Evolutionary conservation across 2,329 filamentous ascomycete species (phyloP).

Genomic region (Penicillium expansum): DNA sequence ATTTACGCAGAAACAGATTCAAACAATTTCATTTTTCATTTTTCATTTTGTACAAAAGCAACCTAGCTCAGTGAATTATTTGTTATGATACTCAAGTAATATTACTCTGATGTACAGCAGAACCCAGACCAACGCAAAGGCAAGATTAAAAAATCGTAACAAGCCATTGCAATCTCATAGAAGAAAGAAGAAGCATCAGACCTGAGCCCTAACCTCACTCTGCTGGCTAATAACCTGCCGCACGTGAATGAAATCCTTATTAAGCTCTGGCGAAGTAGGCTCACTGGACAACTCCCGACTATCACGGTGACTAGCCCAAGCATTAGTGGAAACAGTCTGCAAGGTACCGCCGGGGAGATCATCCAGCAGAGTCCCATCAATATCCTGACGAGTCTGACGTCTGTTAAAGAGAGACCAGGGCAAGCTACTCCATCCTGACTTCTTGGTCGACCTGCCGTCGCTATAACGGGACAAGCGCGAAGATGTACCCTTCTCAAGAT

Average conservation of each 20-base stretch:
- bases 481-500: slow-evolving; percentile 25
- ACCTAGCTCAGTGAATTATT: neutral
- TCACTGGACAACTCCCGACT: slow-evolving; percentile 23
- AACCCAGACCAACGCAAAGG: neutral
- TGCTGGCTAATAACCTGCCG: slow-evolving; percentile 37
- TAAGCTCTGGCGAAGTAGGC: slow-evolving; percentile 2
- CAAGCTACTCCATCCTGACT: slow-evolving; percentile 10
- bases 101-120: neutral
- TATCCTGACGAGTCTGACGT: slow-evolving; percentile 2
- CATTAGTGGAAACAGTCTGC: slow-evolving; percentile 31
- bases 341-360: slow-evolving; percentile 17
- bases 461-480: neutral
- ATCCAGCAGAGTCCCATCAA: slow-evolving; percentile 13
- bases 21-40: neutral
- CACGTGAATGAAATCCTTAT: slow-evolving; percentile 29
- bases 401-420: slow-evolving; percentile 15
- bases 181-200: neutral
- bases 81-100: neutral
- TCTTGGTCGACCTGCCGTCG: neutral
- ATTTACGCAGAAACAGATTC: neutral
- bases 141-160: neutral
- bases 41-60: neutral
- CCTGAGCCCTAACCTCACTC: slow-evolving; percentile 27
- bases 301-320: slow-evolving; percentile 31
- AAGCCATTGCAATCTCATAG: neutral